Percentiles rank a stretch among this genome's conserved stretches.
phyloP scores from a whole-genome alignment of 1,139 yeast species.

The Pichia sp. region DNA sequence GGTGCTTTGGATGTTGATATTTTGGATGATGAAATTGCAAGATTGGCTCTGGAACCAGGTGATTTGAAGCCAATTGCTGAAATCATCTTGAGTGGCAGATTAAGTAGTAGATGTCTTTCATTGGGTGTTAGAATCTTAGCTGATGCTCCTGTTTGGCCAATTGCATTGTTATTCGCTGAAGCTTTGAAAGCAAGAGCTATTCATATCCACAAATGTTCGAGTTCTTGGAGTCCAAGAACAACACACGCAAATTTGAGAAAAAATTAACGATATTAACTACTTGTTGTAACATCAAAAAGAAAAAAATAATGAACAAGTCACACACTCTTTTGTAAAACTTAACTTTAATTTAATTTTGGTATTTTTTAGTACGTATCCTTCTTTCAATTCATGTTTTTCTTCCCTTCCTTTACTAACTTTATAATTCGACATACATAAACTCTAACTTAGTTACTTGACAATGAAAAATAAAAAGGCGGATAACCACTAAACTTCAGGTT shows the following conservation, averaged over 20 bases:
- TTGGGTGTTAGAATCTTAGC: slow-evolving; percentile 72
- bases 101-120: slow-evolving; percentile 57
- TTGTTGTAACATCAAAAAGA: too few species aligned
- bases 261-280: background rate
- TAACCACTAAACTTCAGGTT: too few species aligned
- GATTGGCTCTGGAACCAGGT: slow-evolving; percentile 42
- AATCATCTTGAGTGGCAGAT: slow-evolving; percentile 44
- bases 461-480: too few species aligned
- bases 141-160: slow-evolving; percentile 84
- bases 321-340: too few species aligned
- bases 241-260: background rate
- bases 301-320: too few species aligned
- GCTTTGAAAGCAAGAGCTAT: slow-evolving; percentile 69
- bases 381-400: too few species aligned
- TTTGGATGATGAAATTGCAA: slow-evolving; percentile 43
- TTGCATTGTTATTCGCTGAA: slow-evolving; percentile 72
- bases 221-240: slow-evolving; percentile 12
- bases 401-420: too few species aligned
- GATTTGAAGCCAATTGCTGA: slow-evolving; percentile 41
- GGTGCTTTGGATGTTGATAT: slow-evolving; percentile 52
- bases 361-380: too few species aligned
- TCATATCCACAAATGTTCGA: slow-evolving; percentile 25
- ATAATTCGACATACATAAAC: too few species aligned
- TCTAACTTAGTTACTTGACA: too few species aligned
- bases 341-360: too few species aligned